phyloP scores from a whole-genome alignment of 2,329 filamentous ascomycete genomes.

The Periconia macrospinosa region DNA sequence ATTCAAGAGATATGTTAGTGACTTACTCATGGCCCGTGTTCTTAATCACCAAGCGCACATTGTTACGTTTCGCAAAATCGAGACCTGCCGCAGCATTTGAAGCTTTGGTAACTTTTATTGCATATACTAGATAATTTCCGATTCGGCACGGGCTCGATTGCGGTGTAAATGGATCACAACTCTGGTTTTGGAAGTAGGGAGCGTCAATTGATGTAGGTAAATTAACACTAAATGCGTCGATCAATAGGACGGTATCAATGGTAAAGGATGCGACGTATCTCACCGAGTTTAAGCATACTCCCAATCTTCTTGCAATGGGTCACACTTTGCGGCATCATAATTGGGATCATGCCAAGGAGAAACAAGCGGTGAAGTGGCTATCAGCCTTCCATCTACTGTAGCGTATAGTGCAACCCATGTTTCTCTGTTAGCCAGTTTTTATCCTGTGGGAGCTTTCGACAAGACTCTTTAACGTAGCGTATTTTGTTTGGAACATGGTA shows the following conservation, averaged over 20 bases:
- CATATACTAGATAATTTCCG: slow-evolving; percentile 14
- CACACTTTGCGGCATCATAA: not conserved
- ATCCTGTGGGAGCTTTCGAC: too few relatives aligned
- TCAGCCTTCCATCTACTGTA: slow-evolving; percentile 34
- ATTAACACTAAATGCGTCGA: too few relatives aligned
- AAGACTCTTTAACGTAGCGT: too few relatives aligned
- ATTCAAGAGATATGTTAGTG: too few relatives aligned
- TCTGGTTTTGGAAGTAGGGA: slow-evolving; percentile 46
- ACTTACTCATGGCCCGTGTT: slow-evolving; percentile 15
- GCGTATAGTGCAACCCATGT: too few relatives aligned
- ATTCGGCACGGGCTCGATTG: slow-evolving; percentile 30
- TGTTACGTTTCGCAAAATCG: slow-evolving; percentile 9
- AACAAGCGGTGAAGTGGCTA: slow-evolving; percentile 37
- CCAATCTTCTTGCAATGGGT: not conserved
- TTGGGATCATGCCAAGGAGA: slow-evolving; percentile 29
- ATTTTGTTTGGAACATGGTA: too few relatives aligned
- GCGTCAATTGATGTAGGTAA: slow-evolving; percentile 45
- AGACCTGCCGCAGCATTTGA: slow-evolving; percentile 8
- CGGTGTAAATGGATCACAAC: slow-evolving; percentile 26
- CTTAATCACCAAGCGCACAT: slow-evolving; percentile 13
- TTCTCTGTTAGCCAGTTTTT: too few relatives aligned
- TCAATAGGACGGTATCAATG: too few relatives aligned
- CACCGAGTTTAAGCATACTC: too few relatives aligned
- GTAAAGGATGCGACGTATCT: too few relatives aligned
- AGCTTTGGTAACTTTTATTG: slow-evolving; percentile 30